phyloP scores from a whole-genome alignment of 306 rosid genomes.

The Cercis canadensis region DNA sequence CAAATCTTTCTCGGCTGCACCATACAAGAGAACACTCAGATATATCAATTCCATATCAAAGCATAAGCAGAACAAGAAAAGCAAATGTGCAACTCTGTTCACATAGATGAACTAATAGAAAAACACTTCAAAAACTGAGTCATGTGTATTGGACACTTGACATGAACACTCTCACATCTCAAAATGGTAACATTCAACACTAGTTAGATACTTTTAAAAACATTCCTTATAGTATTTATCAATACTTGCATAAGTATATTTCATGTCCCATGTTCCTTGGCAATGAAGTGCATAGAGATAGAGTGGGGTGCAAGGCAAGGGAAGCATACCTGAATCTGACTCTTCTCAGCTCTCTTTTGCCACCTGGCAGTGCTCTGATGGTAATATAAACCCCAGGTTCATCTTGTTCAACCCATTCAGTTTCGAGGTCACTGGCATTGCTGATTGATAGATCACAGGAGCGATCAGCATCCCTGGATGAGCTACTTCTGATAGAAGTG shows the following conservation, averaged over 20 bases:
- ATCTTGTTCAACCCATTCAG: constrained; percentile 70
- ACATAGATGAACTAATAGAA: no score
- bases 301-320: neutral
- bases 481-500: constrained; percentile 67
- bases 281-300: no score
- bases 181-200: no score
- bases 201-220: no score
- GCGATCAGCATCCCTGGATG: constrained; percentile 66
- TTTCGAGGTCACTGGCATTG: constrained; percentile 63
- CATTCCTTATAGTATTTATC: no score
- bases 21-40: constrained; percentile 22
- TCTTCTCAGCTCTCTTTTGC: constrained; percentile 65
- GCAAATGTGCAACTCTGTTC: constrained; percentile 14
- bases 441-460: constrained; percentile 59
- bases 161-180: neutral
- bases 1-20: constrained; percentile 93
- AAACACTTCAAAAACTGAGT: no score
- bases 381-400: constrained; percentile 71
- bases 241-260: no score
- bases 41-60: constrained; percentile 30
- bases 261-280: no score
- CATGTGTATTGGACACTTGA: no score
- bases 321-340: constrained; percentile 63
- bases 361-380: constrained; percentile 61
- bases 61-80: constrained; percentile 8